Base-by-base conservation (phyloP, 139 green algal species). In the Chlamydomonas sp. region DNA sequence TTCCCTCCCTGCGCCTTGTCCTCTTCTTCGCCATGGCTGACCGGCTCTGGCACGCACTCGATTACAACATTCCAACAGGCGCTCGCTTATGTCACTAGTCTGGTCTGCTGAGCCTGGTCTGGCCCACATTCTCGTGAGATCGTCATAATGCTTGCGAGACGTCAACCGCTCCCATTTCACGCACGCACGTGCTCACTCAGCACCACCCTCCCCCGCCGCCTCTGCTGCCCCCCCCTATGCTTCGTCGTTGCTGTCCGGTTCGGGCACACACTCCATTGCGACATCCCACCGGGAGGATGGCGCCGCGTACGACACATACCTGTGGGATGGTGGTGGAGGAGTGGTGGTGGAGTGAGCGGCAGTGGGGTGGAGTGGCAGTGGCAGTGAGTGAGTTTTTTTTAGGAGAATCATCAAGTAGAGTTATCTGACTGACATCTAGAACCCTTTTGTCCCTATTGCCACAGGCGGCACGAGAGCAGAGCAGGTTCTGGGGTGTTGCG, bases 11-110 rank as follows among this genome's bases (percentile, higher is more conserved):
- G 22, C 58, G 37, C 38, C 29, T 3, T 31, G 48, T 5, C 66
- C 48, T 54, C 67, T 28, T 73, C 65, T 22, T 80, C 78, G 20
- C 81, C 74, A 4, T 77, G 65, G 0, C 57, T 48, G 35, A 83
- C 78, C 35, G 84, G 78, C 35, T 83, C 82, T 1, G 82, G 82
- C 54, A 83, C 29, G 47, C 79, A 88, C 71, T 88, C 82, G 72
- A 84, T 82, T 1, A 72, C 71, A n/a, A 88, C 35, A 33, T 88
- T 78, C 82, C 81, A 87, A 57, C 81, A 75, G 74, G 50, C 80
- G 58, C n/a, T n/a, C n/a, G n/a, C n/a, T n/a, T n/a, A n/a, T n/a
- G n/a, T n/a, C n/a, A n/a, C n/a, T n/a, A n/a, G n/a, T n/a, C n/a
- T n/a, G n/a, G n/a, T n/a, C n/a, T n/a, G n/a, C n/a, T n/a, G n/a